Conservation (phyloP, 129 eudicot genomes). For the Mikania micrantha region DNA sequence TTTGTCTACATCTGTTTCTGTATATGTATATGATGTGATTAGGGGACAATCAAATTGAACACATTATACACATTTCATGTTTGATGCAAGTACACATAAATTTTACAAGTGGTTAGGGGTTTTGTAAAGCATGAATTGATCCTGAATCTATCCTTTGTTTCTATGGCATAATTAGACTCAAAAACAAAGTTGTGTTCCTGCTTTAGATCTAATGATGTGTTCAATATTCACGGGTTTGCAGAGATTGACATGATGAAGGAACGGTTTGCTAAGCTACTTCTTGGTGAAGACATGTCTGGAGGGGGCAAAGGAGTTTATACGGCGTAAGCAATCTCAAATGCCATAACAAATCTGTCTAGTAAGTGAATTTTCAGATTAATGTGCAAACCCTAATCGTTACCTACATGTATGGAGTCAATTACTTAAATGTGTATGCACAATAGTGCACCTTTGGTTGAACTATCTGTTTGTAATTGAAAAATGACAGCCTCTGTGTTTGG, state of each 20-base stretch:
- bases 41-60: no score
- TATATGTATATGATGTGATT: neutral
- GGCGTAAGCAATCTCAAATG: slow-evolving; percentile 87
- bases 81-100: no score
- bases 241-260: slow-evolving; percentile 94
- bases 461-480: slow-evolving; percentile 7
- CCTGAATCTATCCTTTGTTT: neutral
- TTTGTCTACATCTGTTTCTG: slow-evolving; percentile 7
- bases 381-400: no score
- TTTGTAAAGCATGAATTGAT: neutral
- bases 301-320: slow-evolving; percentile 97
- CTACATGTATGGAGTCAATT: neutral
- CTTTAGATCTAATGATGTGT: neutral
- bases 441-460: no score
- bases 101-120: no score
- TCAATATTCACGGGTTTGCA: neutral
- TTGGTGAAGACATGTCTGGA: slow-evolving; percentile 99
- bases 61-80: no score
- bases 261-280: slow-evolving; percentile 90
- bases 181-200: neutral
- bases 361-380: neutral
- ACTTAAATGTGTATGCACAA: neutral
- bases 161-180: neutral
- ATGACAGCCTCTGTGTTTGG: slow-evolving; percentile 79
- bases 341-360: slow-evolving; percentile 95